Conservation (phyloP, 2,329 filamentous ascomycete genomes). For the Fusarium solani-melongenae region DNA sequence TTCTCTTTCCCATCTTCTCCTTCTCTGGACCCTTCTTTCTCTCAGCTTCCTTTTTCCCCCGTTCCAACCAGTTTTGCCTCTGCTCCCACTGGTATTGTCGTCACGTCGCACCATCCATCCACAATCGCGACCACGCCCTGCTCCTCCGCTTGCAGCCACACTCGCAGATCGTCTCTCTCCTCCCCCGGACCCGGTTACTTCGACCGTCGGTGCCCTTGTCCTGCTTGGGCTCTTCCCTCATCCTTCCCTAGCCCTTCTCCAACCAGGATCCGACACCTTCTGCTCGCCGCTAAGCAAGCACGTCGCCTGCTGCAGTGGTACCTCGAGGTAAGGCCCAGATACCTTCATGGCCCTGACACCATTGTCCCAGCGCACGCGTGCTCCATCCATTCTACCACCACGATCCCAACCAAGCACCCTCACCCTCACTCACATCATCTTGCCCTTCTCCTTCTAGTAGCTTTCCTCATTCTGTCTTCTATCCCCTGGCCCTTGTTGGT, state of each 20-base stretch:
- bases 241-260: conserved; percentile 39
- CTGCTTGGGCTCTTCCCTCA: conserved; percentile 34
- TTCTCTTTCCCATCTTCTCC: not conserved
- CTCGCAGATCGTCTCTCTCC: conserved; percentile 40
- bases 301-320: conserved; percentile 32
- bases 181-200: conserved; percentile 38
- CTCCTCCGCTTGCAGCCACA: conserved; percentile 40
- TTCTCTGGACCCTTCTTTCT: not conserved
- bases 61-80: not conserved
- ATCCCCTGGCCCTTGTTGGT: conserved; percentile 27
- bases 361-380: conserved; percentile 41
- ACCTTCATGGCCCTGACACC: conserved; percentile 38
- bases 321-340: conserved; percentile 39
- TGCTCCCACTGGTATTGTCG: not conserved
- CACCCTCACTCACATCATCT: conserved; percentile 22
- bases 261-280: conserved; percentile 37
- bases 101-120: conserved; percentile 30
- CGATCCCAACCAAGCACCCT: conserved; percentile 31
- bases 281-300: conserved; percentile 35
- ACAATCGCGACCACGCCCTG: conserved; percentile 25
- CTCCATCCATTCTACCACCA: conserved; percentile 25
- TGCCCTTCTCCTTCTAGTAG: conserved; percentile 30
- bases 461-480: conserved; percentile 28
- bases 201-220: conserved; percentile 35
- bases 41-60: not conserved